Evolutionary conservation across 2,329 filamentous ascomycete species (phyloP), one percentile per base, ranked within the genome.

Genomic region (Monilinia fructigena): DNA sequence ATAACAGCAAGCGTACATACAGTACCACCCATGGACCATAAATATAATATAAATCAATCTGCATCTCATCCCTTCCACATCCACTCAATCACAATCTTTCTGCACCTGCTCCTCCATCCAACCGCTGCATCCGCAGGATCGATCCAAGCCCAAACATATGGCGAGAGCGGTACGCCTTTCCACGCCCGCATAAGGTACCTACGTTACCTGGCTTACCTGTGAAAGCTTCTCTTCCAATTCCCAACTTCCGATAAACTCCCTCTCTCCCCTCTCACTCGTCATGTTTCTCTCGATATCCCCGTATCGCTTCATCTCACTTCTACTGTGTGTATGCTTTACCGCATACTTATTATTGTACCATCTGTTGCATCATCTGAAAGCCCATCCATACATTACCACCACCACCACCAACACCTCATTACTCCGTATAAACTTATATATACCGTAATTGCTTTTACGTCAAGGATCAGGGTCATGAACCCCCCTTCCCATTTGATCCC

Each of bases 381-480:
- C 5, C 7, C 31, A 35, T 5, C 7, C 31, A 14, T 53, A 23
- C n/a, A 40, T 16, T 28, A 11, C 23, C 28, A 28, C 48, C 6
- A 52, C 23, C 42, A 59, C 7, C 26, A 16, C 38, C 42, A 59
- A 4, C 26, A 16, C 40, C 18, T 48, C 28, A 20, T 35, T n/a
- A 23, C 23, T 23, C 23, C 23, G 23, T 23, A n/a, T 31, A 40
- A 35, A 35, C 31, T 8, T 35, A 35, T 35, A 35, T 35, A 35
- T 35, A 35, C 31, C 7, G 31, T 35, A 40, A 12, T 14, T 12
- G 11, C 2, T 40, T 40, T 11, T 3, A 7, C 7, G 54, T 60
- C 63, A 52, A 65, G 63, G 63, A 65, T 65, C 45, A 60, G 45
- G 54, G 23, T 52, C 47, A 65, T 59, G 63, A 55, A 65, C 23